Evolutionary conservation across 202 grass and related monocot genomes (phyloP).

Genomic region (Miscanthus sacchariflorus): DNA sequence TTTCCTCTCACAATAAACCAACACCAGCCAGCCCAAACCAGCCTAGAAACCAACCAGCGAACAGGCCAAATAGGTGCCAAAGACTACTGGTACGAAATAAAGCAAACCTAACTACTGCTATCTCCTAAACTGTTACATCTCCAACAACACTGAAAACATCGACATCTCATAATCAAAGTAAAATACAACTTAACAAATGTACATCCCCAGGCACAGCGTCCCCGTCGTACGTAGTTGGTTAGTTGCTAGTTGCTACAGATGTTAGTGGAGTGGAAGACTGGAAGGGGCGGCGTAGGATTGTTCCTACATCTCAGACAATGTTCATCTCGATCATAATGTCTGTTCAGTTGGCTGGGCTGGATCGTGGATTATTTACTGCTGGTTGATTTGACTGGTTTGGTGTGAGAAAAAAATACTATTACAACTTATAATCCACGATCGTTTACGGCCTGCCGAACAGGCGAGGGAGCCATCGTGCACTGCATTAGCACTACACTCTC

Average conservation of each 20-base stretch:
- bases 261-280: not conserved
- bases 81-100: not conserved
- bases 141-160: not conserved
- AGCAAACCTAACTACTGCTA: not conserved
- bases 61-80: not conserved
- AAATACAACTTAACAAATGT: not conserved
- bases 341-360: too few relatives aligned
- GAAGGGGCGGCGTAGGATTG: not conserved
- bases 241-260: not conserved
- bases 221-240: too few relatives aligned
- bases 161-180: not conserved
- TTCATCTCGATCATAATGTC: not conserved
- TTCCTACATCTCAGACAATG: constrained; percentile 1
- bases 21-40: too few relatives aligned
- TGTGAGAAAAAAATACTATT: too few relatives aligned
- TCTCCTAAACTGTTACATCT: not conserved
- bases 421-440: too few relatives aligned
- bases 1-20: too few relatives aligned
- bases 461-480: not conserved
- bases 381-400: too few relatives aligned
- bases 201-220: not conserved
- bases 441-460: too few relatives aligned
- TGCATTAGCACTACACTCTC: not conserved
- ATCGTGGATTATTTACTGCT: too few relatives aligned
- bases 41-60: too few relatives aligned